Percentiles rank a stretch among this genome's conserved stretches.
Conservation (phyloP, 306 rosid genomes). For the Cucurbita ficifolia region DNA sequence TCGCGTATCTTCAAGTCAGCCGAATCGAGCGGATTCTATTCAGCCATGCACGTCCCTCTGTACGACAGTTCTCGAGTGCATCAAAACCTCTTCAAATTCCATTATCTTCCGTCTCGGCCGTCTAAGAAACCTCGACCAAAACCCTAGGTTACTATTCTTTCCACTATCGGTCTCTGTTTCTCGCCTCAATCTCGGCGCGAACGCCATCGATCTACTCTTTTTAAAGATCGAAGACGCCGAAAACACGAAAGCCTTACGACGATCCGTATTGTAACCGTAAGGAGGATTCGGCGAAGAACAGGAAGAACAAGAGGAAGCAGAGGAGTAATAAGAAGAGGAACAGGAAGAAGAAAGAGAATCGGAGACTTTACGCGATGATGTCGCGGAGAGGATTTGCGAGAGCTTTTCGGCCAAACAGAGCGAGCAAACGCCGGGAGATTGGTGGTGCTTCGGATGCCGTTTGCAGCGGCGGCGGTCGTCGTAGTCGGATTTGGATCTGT, state of each 20-base stretch:
- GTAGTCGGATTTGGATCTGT: background rate
- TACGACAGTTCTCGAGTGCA: background rate
- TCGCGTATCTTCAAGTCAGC: background rate
- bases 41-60: background rate
- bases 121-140: conserved; percentile 7
- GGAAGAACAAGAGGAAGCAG: conserved; percentile 6
- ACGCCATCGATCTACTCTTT: conserved; percentile 5
- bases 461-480: background rate
- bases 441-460: background rate
- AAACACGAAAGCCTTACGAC: background rate
- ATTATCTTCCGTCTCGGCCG: background rate
- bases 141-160: background rate
- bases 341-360: background rate
- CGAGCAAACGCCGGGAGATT: conserved; percentile 10
- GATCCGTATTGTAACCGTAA: background rate
- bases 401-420: conserved; percentile 6
- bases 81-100: background rate
- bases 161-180: background rate
- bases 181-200: background rate
- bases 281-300: background rate
- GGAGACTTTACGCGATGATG: background rate
- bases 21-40: background rate
- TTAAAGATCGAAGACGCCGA: background rate
- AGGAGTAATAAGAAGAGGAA: background rate
- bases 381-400: background rate